Base-by-base conservation (phyloP, 139 green algal genomes). In the Chlorella vulgaris region DNA sequence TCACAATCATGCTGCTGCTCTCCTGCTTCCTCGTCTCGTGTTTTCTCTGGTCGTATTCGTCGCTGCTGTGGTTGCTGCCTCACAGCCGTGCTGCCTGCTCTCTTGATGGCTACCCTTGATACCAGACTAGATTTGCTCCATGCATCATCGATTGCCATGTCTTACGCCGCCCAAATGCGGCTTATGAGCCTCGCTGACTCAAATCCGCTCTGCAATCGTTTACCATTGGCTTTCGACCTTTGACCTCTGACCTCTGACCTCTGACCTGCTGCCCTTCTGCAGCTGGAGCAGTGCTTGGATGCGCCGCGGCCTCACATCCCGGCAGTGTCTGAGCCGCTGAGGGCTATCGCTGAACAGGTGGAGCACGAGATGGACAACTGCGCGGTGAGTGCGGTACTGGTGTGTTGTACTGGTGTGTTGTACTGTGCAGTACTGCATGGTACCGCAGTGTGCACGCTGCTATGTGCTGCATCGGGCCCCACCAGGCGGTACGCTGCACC, bases 261-360 rank as follows among this genome's bases (percentile, higher is more conserved):
- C 0, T 36, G 15, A 7, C 21, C 39, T 47, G 7, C 62, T 61
- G 6, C 35, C 28, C 7, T 26, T 2, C 7, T 61, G 76, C 84
- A 88, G 84, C 47, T 81, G 55, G 53, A 58, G 60, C 22, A 67
- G 24, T 66, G 35, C 40, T 26, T 87, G 39, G 31, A 80, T 22
- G 66, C 35, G n/a, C 36, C 47, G 76, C 36, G 8, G 28, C 51
- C 51, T n/a, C 28, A 71, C 53, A 81, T 90, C 13, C 80, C 78
- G 7, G 61, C 61, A n/a, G 66, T 92, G 65, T 68, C 53, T 13
- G 84, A 82, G 61, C 69, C 81, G 35, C 76, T 92, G 70, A 65
- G 84, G 24, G 74, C 78, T 92, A 21, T n/a, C n/a, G 66, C 75
- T 19, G 82, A 87, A 68, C 76, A 84, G 66, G 74, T 87, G 58